phyloP scores from a whole-genome alignment of 108 stramenopile species.

The Skeletonema costatum region DNA sequence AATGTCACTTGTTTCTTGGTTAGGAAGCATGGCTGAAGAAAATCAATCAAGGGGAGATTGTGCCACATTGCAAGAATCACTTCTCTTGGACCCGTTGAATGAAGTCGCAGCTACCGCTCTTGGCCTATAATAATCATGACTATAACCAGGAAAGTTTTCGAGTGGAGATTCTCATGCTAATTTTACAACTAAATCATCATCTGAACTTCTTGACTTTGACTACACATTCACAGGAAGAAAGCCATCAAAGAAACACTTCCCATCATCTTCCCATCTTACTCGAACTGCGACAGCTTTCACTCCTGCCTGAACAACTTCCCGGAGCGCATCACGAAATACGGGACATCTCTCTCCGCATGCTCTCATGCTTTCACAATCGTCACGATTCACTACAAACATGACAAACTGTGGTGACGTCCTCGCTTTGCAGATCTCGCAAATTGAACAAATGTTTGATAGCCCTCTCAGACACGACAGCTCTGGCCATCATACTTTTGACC shows the following conservation, averaged over 20 bases:
- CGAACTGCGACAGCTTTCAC: constrained; percentile 39
- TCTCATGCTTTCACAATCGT: constrained; percentile 43
- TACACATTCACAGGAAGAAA: constrained; percentile 36
- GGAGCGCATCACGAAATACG: constrained; percentile 34
- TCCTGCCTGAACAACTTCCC: constrained; percentile 27
- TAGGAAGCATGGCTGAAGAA: constrained; percentile 20
- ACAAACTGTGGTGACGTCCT: constrained; percentile 37
- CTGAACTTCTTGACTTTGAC: neutral
- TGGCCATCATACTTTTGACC: constrained; percentile 46
- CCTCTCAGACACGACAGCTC: constrained; percentile 35
- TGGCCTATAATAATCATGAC: neutral
- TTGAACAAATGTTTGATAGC: constrained; percentile 53
- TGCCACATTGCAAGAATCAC: constrained; percentile 15
- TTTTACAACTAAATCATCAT: neutral
- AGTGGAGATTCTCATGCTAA: neutral
- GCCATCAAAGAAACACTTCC: constrained; percentile 47
- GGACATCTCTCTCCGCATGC: constrained; percentile 51
- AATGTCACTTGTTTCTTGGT: constrained; percentile 30
- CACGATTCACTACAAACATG: constrained; percentile 43
- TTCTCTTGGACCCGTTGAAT: constrained; percentile 26
- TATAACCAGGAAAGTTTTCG: neutral
- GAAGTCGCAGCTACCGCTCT: constrained; percentile 4
- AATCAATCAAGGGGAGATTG: neutral
- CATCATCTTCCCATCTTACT: constrained; percentile 50
- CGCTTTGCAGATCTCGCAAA: constrained; percentile 17